Conservation (phyloP, 1,284 basidiomycete genomes). For the Cutaneotrichosporon spelunceum region DNA sequence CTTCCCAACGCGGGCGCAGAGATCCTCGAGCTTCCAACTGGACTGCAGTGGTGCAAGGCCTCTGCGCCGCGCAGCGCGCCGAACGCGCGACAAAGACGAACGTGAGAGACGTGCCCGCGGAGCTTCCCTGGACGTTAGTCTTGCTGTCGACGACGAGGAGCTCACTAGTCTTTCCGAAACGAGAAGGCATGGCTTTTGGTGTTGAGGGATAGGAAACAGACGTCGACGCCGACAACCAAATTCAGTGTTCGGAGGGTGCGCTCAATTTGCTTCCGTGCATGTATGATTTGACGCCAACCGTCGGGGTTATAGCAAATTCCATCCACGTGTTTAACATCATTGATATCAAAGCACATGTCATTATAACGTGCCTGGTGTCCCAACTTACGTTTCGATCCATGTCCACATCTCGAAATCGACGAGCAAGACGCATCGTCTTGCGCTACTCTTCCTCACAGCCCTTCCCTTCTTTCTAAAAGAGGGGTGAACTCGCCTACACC, state of each 20-base stretch:
- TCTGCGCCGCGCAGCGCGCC: not conserved
- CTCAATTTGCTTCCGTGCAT: not conserved
- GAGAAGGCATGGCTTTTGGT: conserved; percentile 72
- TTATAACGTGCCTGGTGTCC: not conserved
- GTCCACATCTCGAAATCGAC: not conserved
- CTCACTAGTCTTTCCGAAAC: conserved; percentile 91
- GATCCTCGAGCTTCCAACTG: not conserved
- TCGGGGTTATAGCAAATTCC: not conserved
- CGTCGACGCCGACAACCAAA: not conserved
- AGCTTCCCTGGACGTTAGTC: conserved; percentile 53
- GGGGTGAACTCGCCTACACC: not conserved
- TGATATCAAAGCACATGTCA: not conserved
- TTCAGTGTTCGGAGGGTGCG: not conserved
- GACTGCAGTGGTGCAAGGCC: not conserved
- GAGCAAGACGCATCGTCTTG: not conserved
- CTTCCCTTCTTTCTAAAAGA: not conserved
- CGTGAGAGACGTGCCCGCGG: conserved; percentile 94
- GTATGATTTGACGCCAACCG: not conserved
- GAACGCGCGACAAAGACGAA: not conserved
- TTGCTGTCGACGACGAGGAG: not conserved
- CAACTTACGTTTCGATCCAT: not conserved
- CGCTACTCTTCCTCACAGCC: not conserved
- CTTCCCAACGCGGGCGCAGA: not conserved
- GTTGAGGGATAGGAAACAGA: not conserved
- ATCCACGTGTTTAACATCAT: not conserved